Evolutionary conservation across 2,329 filamentous ascomycete species (phyloP).

Genomic region (Fusarium phyllophilum): DNA sequence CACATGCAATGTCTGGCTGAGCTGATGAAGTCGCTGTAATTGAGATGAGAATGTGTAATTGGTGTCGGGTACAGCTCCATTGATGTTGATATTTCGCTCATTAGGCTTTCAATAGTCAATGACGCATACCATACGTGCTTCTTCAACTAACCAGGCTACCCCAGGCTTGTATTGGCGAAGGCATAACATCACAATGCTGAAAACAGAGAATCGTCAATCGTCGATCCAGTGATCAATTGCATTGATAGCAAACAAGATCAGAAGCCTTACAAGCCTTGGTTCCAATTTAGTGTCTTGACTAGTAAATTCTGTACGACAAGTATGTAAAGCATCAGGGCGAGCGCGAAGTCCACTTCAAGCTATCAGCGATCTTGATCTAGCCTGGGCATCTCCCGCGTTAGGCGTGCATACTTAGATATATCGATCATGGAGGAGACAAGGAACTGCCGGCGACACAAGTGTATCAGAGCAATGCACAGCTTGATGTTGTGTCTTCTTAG

Average conservation of each 20-base stretch:
- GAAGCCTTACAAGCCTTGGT: constrained; percentile 24
- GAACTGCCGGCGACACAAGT: constrained; percentile 30
- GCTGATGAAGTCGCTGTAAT: not conserved
- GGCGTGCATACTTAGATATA: constrained; percentile 18
- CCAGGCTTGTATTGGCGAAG: constrained; percentile 24
- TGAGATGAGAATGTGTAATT: not conserved
- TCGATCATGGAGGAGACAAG: constrained; percentile 14
- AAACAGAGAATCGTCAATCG: constrained; percentile 16
- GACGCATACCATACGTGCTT: constrained; percentile 21
- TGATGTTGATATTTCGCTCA: not conserved
- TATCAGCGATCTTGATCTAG: constrained; percentile 25
- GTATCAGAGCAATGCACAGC: constrained; percentile 31
- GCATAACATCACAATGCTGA: not conserved
- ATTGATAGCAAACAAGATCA: constrained; percentile 1
- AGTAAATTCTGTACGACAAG: constrained; percentile 30
- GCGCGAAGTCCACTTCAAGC: constrained; percentile 26
- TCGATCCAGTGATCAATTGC: constrained; percentile 21
- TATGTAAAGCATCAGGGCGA: constrained; percentile 19
- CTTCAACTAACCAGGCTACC: constrained; percentile 1
- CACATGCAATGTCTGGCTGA: not conserved
- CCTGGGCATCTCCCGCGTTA: constrained; percentile 23
- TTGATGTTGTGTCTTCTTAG: constrained; percentile 30
- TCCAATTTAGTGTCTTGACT: constrained; percentile 14
- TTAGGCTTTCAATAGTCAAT: not conserved
- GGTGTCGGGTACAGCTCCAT: not conserved